Percentiles rank a stretch among this genome's conserved stretches.
Evolutionary conservation across 495 filamentous ascomycete species (phyloP).

Genomic region (Tuber calosporum): DNA sequence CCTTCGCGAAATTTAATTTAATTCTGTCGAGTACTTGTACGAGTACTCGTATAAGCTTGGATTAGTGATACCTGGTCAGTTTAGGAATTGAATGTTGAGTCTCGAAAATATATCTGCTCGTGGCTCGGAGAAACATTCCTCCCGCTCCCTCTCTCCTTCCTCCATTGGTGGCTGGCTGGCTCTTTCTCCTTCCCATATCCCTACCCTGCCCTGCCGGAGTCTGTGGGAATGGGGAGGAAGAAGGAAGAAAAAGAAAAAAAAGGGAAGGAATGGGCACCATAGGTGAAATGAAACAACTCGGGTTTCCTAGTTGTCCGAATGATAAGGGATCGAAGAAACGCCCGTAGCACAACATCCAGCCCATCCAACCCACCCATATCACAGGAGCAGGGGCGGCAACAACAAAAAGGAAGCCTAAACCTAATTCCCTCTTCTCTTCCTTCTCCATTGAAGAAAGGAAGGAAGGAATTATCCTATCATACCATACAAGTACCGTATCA

Average conservation of each 20-base stretch:
- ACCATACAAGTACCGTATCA: too few relatives aligned
- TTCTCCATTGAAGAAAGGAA: background rate
- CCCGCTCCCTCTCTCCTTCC: background rate
- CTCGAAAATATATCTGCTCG: background rate
- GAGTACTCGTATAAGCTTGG: too few relatives aligned
- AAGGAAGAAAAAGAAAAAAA: background rate
- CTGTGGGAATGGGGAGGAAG: too few relatives aligned
- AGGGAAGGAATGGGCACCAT: background rate
- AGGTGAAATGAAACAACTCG: background rate
- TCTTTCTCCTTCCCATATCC: background rate
- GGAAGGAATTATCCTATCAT: too few relatives aligned
- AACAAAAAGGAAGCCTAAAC: background rate
- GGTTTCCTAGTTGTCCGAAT: background rate
- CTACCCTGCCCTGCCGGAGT: background rate
- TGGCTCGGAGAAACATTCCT: constrained; percentile 21
- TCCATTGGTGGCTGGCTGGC: background rate
- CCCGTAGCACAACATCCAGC: background rate
- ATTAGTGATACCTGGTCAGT: too few relatives aligned
- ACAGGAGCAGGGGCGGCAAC: background rate
- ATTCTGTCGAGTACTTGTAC: too few relatives aligned
- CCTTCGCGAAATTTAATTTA: background rate
- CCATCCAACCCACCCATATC: background rate
- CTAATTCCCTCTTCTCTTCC: background rate
- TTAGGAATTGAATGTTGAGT: too few relatives aligned
- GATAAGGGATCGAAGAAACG: background rate